Conservation (phyloP, 495 filamentous ascomycete genomes). For the Acidomyces sp. region DNA sequence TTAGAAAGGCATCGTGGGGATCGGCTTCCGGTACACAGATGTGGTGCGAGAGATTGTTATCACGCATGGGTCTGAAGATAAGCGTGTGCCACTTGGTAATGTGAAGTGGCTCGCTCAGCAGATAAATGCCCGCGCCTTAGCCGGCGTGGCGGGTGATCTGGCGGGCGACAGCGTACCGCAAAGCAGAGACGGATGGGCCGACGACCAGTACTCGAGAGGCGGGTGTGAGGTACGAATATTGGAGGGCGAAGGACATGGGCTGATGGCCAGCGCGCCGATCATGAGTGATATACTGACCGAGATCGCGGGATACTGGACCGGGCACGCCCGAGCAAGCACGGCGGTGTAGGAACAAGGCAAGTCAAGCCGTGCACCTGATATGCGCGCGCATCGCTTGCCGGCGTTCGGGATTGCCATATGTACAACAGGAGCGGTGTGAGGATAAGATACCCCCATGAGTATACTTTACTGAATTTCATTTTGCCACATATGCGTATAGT, state of each 20-base stretch:
- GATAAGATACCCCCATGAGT: too few species aligned
- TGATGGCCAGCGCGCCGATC: conserved; percentile 88
- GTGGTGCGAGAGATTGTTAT: conserved; percentile 83
- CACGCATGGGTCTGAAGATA: conserved; percentile 85
- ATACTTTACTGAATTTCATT: too few species aligned
- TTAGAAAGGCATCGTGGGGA: conserved; percentile 79
- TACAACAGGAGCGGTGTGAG: too few species aligned
- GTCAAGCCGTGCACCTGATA: too few species aligned
- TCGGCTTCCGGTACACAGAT: conserved; percentile 95
- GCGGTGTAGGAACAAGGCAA: too few species aligned
- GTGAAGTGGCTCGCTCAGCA: conserved; percentile 86
- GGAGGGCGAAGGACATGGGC: conserved; percentile 83
- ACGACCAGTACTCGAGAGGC: neutral
- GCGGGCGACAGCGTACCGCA: neutral
- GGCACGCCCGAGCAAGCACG: too few species aligned
- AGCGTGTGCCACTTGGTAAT: conserved; percentile 86
- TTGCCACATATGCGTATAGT: too few species aligned
- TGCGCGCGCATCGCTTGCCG: too few species aligned
- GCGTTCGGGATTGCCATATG: too few species aligned
- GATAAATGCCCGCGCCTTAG: conserved; percentile 57
- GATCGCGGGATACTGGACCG: conserved; percentile 88
- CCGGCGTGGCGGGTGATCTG: neutral
- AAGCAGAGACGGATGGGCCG: conserved; percentile 11
- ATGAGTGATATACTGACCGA: conserved; percentile 91
- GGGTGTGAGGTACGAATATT: conserved; percentile 68